Conservation (phyloP, 1,284 basidiomycete genomes). For the Cutaneotrichosporon spelunceum region DNA sequence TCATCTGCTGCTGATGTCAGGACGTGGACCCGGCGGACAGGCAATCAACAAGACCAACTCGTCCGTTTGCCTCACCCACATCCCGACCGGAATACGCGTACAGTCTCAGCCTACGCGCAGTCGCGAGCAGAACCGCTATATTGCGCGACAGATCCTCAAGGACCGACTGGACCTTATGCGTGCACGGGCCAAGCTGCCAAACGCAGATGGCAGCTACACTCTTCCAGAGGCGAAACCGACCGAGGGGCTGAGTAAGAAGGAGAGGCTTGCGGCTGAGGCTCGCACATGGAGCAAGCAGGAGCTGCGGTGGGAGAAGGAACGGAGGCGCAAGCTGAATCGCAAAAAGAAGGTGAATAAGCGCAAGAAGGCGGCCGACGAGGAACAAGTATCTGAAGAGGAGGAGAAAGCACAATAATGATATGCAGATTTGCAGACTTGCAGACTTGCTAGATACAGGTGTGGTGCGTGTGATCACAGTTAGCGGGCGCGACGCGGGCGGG, state of each 20-base stretch:
- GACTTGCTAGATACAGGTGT: neutral
- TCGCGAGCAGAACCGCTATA: slow-evolving; percentile 49
- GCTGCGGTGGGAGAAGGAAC: slow-evolving; percentile 46
- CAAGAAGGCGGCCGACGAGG: slow-evolving; percentile 20
- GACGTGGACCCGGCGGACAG: slow-evolving; percentile 53
- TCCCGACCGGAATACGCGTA: slow-evolving; percentile 52
- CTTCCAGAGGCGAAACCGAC: neutral
- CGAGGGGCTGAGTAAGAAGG: slow-evolving; percentile 24
- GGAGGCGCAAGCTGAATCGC: slow-evolving; percentile 47
- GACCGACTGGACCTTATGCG: slow-evolving; percentile 44
- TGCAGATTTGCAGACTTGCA: neutral
- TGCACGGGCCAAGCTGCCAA: slow-evolving; percentile 22
- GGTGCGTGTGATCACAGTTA: neutral
- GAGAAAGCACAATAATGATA: neutral
- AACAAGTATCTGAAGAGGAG: slow-evolving; percentile 8
- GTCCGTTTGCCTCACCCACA: slow-evolving; percentile 50
- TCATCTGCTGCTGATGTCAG: slow-evolving; percentile 27
- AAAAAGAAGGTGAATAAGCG: slow-evolving; percentile 48
- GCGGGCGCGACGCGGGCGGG: neutral
- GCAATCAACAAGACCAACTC: slow-evolving; percentile 54
- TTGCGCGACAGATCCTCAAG: slow-evolving; percentile 49
- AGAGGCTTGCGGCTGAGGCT: slow-evolving; percentile 23
- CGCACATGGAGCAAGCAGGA: slow-evolving; percentile 39
- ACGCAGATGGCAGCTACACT: neutral
- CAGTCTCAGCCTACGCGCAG: slow-evolving; percentile 53